These are phyloP conservation scores for Erodium moschatum DNA, from an alignment of 441 rosid genomes.

Conservation along the genomic window DNA sequence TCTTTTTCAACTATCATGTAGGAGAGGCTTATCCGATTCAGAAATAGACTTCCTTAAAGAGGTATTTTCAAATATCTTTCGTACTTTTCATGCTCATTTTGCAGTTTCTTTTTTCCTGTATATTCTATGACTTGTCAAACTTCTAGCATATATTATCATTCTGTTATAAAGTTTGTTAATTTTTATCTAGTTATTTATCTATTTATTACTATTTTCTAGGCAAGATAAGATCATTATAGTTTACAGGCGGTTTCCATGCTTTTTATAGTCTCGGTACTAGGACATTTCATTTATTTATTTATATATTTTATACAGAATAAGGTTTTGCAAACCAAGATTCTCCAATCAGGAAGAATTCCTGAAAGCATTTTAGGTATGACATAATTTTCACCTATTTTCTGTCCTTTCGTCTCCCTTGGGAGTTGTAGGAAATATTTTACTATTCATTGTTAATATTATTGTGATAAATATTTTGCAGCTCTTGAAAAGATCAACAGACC, in stretches of 20 bases:
- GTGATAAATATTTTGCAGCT: constrained; percentile 41
- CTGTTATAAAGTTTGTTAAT: neutral
- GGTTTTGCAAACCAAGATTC: constrained; percentile 49
- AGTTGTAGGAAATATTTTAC: constrained; percentile 8
- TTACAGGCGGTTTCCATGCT: constrained; percentile 8
- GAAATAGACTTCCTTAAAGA: constrained; percentile 75
- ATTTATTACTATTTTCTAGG: neutral
- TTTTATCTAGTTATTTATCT: too few species aligned
- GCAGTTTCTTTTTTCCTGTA: constrained; percentile 8
- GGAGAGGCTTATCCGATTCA: constrained; percentile 88
- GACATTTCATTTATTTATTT: constrained; percentile 5
- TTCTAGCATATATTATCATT: neutral
- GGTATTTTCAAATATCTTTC: constrained; percentile 32
- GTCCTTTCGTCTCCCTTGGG: constrained; percentile 9
- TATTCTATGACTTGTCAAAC: constrained; percentile 11
- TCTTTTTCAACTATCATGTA: constrained; percentile 34
- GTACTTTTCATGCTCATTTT: constrained; percentile 14
- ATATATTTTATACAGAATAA: constrained; percentile 44
- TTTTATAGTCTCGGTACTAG: constrained; percentile 8
- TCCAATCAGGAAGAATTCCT: constrained; percentile 54
- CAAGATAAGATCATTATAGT: constrained; percentile 8
- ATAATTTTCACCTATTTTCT: constrained; percentile 10
- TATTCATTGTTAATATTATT: constrained; percentile 5
- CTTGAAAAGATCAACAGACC: constrained; percentile 84
- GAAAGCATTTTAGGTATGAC: constrained; percentile 64